Evolutionary conservation across 495 filamentous ascomycete genomes (phyloP).

Genomic region (Pyrenopolyporus hunteri): DNA sequence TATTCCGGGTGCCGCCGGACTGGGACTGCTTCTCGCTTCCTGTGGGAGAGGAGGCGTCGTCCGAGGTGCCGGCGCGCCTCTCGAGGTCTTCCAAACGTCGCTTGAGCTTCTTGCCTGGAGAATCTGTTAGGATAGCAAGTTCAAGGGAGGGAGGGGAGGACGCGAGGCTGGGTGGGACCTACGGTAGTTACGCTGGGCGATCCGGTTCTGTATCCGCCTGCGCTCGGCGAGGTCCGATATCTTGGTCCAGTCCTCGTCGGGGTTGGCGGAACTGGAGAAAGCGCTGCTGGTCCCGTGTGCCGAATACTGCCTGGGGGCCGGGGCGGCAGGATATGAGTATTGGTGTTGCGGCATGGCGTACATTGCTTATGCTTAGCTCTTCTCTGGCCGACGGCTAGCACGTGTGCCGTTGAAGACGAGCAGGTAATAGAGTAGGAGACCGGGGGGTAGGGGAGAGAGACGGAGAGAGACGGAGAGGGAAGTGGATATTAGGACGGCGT

Average conservation of each 20-base stretch:
- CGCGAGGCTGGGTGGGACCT: constrained; percentile 52
- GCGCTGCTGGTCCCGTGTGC: constrained; percentile 87
- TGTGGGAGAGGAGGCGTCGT: constrained; percentile 61
- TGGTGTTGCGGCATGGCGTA: constrained; percentile 53
- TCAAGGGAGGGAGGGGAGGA: not conserved
- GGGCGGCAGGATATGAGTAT: constrained; percentile 49
- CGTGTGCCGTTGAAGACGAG: constrained; percentile 4
- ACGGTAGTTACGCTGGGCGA: constrained; percentile 99
- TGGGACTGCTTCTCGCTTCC: constrained; percentile 58
- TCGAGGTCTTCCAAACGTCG: constrained; percentile 95
- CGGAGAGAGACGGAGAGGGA: no score
- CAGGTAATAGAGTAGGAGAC: not conserved
- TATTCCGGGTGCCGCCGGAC: constrained; percentile 52
- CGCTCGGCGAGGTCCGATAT: constrained; percentile 96
- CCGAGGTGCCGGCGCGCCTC: constrained; percentile 84
- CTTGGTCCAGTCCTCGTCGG: constrained; percentile 99
- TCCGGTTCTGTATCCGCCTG: constrained; percentile 94
- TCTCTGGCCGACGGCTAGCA: not conserved
- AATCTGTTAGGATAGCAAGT: constrained; percentile 18
- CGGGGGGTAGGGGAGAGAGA: no score
- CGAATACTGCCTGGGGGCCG: constrained; percentile 64
- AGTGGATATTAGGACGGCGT: no score
- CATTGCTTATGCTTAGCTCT: constrained; percentile 38
- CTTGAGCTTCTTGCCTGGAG: constrained; percentile 96
- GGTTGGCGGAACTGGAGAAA: constrained; percentile 94